These are phyloP conservation scores for Erodium texanum DNA, from an alignment of 441 rosid species.

Conservation along the genomic window DNA sequence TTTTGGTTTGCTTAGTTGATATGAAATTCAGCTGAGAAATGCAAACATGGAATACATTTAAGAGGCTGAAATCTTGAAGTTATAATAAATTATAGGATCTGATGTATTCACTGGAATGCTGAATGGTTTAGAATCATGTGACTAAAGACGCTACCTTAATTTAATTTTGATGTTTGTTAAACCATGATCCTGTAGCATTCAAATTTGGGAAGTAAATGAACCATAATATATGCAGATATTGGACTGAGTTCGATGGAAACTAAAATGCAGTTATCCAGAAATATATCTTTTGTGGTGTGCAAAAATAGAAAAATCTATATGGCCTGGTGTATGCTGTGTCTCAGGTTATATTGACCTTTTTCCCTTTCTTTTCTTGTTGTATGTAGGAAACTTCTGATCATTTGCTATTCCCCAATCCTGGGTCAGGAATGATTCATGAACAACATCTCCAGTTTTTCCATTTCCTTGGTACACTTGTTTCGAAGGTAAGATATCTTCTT, in stretches of 20 bases:
- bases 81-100: neutral
- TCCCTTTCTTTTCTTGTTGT: constrained; percentile 17
- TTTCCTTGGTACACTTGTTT: constrained; percentile 90
- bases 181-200: neutral
- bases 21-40: too few species aligned
- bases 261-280: neutral
- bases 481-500: constrained; percentile 48
- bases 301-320: constrained; percentile 3
- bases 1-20: too few species aligned
- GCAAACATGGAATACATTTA: too few species aligned
- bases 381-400: constrained; percentile 89
- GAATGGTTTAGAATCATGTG: neutral
- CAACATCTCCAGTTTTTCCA: constrained; percentile 96
- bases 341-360: constrained; percentile 14
- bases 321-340: neutral
- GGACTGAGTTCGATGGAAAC: neutral
- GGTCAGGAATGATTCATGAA: constrained; percentile 93
- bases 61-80: neutral
- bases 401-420: constrained; percentile 96
- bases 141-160: neutral
- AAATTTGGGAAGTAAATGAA: neutral
- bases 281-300: neutral
- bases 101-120: neutral
- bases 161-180: neutral
- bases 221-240: neutral